Evolutionary conservation across 1,284 basidiomycete species (phyloP).

Genomic region (Ustanciosporium gigantosporum): DNA sequence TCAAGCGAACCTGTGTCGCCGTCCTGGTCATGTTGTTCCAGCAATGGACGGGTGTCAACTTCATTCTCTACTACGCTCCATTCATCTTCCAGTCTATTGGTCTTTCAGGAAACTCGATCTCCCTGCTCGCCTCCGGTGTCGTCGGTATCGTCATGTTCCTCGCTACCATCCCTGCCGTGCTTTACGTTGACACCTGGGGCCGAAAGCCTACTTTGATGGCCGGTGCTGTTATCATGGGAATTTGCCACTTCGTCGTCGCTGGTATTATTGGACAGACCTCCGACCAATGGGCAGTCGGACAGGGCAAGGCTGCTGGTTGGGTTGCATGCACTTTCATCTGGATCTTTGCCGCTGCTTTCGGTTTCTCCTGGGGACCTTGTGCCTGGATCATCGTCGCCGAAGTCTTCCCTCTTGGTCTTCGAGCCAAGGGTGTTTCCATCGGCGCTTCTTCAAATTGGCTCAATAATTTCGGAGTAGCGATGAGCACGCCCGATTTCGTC

Average conservation of each 20-base stretch:
- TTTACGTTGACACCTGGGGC: slow-evolving; percentile 74
- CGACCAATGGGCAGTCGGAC: slow-evolving; percentile 67
- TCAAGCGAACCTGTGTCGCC: slow-evolving; percentile 69
- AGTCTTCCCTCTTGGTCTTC: slow-evolving; percentile 82
- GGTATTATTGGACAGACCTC: slow-evolving; percentile 63
- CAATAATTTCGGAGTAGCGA: slow-evolving; percentile 70
- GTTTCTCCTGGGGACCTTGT: slow-evolving; percentile 73
- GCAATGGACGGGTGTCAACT: slow-evolving; percentile 68
- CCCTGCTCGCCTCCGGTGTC: slow-evolving; percentile 73
- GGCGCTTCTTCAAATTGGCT: slow-evolving; percentile 83
- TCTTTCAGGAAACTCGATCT: slow-evolving; percentile 68
- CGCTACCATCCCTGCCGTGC: slow-evolving; percentile 74
- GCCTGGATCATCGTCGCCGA: slow-evolving; percentile 81
- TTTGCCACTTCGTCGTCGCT: slow-evolving; percentile 74
- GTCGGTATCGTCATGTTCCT: slow-evolving; percentile 78
- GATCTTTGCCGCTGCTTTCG: slow-evolving; percentile 79
- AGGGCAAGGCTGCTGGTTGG: slow-evolving; percentile 68
- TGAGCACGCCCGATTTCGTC: slow-evolving; percentile 38
- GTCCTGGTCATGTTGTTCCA: slow-evolving; percentile 76
- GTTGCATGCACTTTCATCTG: slow-evolving; percentile 69
- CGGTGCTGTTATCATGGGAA: slow-evolving; percentile 73
- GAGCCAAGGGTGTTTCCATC: slow-evolving; percentile 79
- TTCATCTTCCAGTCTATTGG: slow-evolving; percentile 72
- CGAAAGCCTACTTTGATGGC: slow-evolving; percentile 50
- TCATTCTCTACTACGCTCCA: slow-evolving; percentile 71